Evolutionary conservation across 306 rosid genomes (phyloP).

Genomic region (Comarum palustre): DNA sequence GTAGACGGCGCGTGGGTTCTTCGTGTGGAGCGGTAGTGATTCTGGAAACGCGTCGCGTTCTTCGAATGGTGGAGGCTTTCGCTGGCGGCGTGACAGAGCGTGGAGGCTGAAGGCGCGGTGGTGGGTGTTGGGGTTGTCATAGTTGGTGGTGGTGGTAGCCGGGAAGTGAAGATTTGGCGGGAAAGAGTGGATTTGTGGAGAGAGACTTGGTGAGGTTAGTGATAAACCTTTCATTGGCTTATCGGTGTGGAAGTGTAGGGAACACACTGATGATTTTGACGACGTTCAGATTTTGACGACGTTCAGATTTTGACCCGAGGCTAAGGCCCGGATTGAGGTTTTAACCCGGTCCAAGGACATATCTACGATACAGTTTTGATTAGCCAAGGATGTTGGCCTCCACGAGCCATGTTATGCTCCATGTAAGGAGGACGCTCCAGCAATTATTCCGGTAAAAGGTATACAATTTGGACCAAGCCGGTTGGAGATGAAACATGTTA

Average conservation of each 20-base stretch:
- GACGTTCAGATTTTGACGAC: neutral
- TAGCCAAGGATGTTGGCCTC: no score
- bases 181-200: slow-evolving; percentile 33
- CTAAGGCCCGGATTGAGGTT: neutral
- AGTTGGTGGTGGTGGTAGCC: slow-evolving; percentile 5
- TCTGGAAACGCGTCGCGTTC: slow-evolving; percentile 61
- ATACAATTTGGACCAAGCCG: no score
- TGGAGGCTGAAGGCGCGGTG: slow-evolving; percentile 21
- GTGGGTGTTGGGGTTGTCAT: slow-evolving; percentile 5
- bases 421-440: no score
- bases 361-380: no score
- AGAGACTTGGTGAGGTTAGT: slow-evolving; percentile 26
- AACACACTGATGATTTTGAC: no score
- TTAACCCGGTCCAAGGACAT: no score
- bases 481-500: no score
- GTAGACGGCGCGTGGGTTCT: slow-evolving; percentile 60
- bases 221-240: slow-evolving; percentile 42
- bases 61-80: slow-evolving; percentile 23
- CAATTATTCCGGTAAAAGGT: no score
- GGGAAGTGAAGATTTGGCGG: slow-evolving; percentile 33
- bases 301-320: neutral
- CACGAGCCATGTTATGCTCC: no score
- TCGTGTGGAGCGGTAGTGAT: slow-evolving; percentile 66
- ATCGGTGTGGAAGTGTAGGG: neutral
- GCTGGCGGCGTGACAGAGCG: slow-evolving; percentile 25